A percentile compares a stretch with the other conserved stretches of the same genome.
Conservation (phyloP, 1,139 yeast genomes). For the Kluyveromyces sp. region DNA sequence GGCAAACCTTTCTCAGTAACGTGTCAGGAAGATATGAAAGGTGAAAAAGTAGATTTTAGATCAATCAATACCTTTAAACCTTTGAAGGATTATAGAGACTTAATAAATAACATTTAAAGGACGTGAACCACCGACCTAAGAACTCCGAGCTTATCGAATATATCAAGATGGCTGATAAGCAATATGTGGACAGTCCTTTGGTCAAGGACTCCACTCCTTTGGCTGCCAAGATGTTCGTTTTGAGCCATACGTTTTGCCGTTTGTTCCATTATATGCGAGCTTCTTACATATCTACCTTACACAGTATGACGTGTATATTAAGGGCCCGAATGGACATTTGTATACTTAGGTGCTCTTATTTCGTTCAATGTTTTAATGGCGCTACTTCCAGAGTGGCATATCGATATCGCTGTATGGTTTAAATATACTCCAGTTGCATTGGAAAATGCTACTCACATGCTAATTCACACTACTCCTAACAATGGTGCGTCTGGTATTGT, state of each 20-base stretch:
- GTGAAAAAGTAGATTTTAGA: too few species aligned
- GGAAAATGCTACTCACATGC: conserved; percentile 59
- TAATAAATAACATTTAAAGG: not conserved
- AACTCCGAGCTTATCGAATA: not conserved
- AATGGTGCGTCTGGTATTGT: conserved; percentile 82
- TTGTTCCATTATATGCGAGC: conserved; percentile 67
- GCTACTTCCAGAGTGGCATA: conserved; percentile 95
- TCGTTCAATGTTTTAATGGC: conserved; percentile 70
- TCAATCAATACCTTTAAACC: too few species aligned
- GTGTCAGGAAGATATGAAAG: too few species aligned
- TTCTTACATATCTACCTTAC: conserved; percentile 58
- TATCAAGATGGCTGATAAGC: conserved; percentile 17
- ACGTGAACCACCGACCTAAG: not conserved
- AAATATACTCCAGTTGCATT: conserved; percentile 49
- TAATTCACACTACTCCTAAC: conserved; percentile 77
- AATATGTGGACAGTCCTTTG: conserved; percentile 32
- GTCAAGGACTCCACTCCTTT: conserved; percentile 46
- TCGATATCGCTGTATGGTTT: conserved; percentile 61
- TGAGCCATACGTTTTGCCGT: conserved; percentile 81
- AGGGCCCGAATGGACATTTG: conserved; percentile 79
- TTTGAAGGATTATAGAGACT: not conserved
- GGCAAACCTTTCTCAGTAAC: too few species aligned
- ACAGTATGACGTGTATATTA: conserved; percentile 74
- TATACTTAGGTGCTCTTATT: conserved; percentile 64
- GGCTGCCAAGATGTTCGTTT: conserved; percentile 52